These are phyloP conservation scores for Thermoascus crustaceus DNA, from an alignment of 2,329 filamentous ascomycete genomes.

Conservation along the genomic window DNA sequence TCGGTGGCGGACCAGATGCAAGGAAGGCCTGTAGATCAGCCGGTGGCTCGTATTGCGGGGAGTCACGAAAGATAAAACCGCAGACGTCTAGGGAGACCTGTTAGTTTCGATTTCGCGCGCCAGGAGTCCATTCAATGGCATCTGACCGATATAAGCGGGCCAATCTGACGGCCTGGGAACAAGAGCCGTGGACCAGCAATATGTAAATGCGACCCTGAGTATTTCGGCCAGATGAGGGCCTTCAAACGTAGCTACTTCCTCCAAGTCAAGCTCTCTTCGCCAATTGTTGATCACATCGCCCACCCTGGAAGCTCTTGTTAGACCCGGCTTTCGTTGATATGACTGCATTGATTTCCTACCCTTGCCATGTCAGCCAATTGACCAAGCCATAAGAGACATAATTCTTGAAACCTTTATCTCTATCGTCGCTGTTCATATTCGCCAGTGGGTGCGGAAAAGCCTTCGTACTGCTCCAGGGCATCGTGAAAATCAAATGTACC, in stretches of 20 bases:
- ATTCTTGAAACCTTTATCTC: slow-evolving; percentile 30
- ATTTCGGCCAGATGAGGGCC: slow-evolving; percentile 23
- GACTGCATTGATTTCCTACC: neutral
- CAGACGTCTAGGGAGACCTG: slow-evolving; percentile 32
- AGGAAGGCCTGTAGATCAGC: slow-evolving; percentile 39
- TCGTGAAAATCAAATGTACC: slow-evolving; percentile 37
- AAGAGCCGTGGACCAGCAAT: slow-evolving; percentile 39
- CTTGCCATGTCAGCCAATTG: slow-evolving; percentile 42
- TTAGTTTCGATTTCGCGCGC: neutral
- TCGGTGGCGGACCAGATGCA: slow-evolving; percentile 37
- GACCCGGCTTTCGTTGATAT: neutral
- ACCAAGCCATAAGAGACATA: slow-evolving; percentile 41
- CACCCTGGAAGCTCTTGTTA: slow-evolving; percentile 17
- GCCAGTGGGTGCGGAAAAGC: slow-evolving; percentile 43
- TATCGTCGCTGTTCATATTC: slow-evolving; percentile 33
- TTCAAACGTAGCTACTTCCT: slow-evolving; percentile 19
- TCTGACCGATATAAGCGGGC: slow-evolving; percentile 13
- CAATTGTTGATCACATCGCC: slow-evolving; percentile 42
- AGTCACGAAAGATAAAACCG: slow-evolving; percentile 39
- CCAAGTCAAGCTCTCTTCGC: slow-evolving; percentile 30
- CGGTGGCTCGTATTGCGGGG: slow-evolving; percentile 27
- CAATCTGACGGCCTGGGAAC: slow-evolving; percentile 35
- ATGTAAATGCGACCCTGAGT: slow-evolving; percentile 36
- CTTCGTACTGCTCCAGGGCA: slow-evolving; percentile 35
- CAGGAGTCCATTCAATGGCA: neutral